Evolutionary conservation across 2,329 filamentous ascomycete genomes (phyloP).

Genomic region (Apiospora arundinis): DNA sequence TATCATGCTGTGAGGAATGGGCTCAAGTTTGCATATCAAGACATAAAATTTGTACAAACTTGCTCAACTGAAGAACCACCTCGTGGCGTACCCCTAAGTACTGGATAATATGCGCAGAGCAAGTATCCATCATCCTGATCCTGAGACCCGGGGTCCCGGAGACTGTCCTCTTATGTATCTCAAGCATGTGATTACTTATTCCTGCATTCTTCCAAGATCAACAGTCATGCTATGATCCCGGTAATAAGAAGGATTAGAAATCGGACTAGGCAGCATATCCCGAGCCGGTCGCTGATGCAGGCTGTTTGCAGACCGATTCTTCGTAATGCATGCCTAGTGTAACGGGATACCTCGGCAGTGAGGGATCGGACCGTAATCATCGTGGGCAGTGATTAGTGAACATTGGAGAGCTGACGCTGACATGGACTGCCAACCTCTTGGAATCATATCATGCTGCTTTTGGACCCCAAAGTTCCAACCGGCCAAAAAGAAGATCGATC

Average conservation of each 20-base stretch:
- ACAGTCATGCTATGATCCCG: background rate
- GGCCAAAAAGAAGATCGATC: background rate
- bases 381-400: slow-evolving; percentile 1
- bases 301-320: background rate
- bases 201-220: background rate
- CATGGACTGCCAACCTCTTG: background rate
- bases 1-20: background rate
- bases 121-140: background rate
- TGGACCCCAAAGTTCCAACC: background rate
- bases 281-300: background rate
- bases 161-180: background rate
- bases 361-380: background rate
- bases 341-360: background rate
- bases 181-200: background rate
- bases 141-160: no score
- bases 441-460: background rate
- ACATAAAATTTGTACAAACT: background rate
- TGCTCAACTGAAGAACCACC: background rate
- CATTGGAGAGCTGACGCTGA: background rate
- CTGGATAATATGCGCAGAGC: background rate
- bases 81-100: background rate
- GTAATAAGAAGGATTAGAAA: slow-evolving; percentile 25
- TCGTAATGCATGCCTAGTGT: slow-evolving; percentile 9
- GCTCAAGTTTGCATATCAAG: background rate
- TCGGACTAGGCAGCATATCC: background rate